Conservation (phyloP, 2,329 filamentous ascomycete genomes). For the Stachybotrys echinatus region DNA sequence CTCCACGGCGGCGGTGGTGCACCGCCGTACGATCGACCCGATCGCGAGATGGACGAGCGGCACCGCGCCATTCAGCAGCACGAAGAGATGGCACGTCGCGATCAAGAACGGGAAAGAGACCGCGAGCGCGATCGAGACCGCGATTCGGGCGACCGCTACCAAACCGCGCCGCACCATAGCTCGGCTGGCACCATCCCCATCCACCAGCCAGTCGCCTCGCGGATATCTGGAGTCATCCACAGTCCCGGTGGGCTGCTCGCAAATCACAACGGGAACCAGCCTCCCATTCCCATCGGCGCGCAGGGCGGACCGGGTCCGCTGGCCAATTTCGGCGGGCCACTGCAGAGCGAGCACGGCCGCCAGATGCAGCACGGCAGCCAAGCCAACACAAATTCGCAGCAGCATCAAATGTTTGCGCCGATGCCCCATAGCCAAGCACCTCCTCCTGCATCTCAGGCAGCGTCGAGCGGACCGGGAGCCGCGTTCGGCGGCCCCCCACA, state of each 20-base stretch:
- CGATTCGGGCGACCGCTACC: slow-evolving; percentile 62
- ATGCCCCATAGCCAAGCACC: slow-evolving; percentile 45
- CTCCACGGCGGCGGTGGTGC: slow-evolving; percentile 33
- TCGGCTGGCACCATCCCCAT: slow-evolving; percentile 84
- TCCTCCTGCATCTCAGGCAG: slow-evolving; percentile 48
- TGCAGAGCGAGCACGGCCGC: slow-evolving; percentile 47
- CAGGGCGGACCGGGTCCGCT: slow-evolving; percentile 40
- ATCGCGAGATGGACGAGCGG: slow-evolving; percentile 43
- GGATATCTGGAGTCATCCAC: slow-evolving; percentile 77
- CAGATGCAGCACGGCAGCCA: slow-evolving; percentile 47
- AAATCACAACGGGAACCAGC: slow-evolving; percentile 58
- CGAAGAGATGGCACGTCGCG: slow-evolving; percentile 40
- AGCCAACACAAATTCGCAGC: slow-evolving; percentile 36
- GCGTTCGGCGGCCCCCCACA: slow-evolving; percentile 68
- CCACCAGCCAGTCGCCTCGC: slow-evolving; percentile 87
- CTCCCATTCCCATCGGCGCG: slow-evolving; percentile 46
- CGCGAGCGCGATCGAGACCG: slow-evolving; percentile 64
- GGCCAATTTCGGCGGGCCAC: slow-evolving; percentile 48
- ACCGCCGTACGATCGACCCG: slow-evolving; percentile 37
- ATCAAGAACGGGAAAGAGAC: slow-evolving; percentile 42
- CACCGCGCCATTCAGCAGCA: slow-evolving; percentile 41
- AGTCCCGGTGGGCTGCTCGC: slow-evolving; percentile 85
- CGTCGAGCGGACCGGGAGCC: slow-evolving; percentile 53
- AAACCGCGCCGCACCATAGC: slow-evolving; percentile 72
- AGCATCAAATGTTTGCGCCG: slow-evolving; percentile 54